A percentile compares a stretch with the other conserved stretches of the same genome.
phyloP scores from a whole-genome alignment of 768 basidiomycete species.

The Phanerochaete carnosa region DNA sequence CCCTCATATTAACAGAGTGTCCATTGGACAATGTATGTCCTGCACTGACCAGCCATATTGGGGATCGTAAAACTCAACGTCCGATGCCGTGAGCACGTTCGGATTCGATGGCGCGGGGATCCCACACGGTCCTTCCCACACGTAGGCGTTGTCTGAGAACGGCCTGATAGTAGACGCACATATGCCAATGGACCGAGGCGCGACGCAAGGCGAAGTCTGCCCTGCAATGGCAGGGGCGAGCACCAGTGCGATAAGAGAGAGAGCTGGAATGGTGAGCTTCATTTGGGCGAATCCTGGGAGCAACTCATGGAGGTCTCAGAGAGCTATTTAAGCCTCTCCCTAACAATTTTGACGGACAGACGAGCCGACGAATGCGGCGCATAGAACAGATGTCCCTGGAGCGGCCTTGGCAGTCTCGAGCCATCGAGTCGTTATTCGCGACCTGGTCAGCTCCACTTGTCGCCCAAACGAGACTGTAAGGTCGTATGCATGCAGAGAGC shows the following conservation, averaged over 20 bases:
- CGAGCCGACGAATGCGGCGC: too few relatives aligned
- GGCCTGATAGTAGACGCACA: background rate
- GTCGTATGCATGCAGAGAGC: too few relatives aligned
- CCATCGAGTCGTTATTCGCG: too few relatives aligned
- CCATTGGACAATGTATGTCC: background rate
- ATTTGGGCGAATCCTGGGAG: too few relatives aligned
- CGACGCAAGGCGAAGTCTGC: background rate
- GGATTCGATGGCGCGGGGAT: background rate
- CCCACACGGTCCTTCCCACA: constrained; percentile 2
- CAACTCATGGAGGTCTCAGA: background rate
- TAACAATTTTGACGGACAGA: too few relatives aligned
- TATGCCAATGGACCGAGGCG: background rate
- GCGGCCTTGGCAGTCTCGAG: too few relatives aligned
- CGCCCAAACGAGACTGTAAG: too few relatives aligned
- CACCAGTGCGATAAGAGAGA: background rate
- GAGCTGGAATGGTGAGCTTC: background rate
- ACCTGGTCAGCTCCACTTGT: too few relatives aligned
- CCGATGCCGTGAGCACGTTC: constrained; percentile 1
- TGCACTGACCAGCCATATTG: constrained; percentile 4
- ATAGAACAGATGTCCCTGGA: too few relatives aligned
- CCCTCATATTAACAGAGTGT: too few relatives aligned
- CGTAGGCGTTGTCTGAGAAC: constrained; percentile 5
- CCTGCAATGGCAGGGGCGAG: too few relatives aligned
- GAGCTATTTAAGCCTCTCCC: too few relatives aligned
- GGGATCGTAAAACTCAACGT: constrained; percentile 6